Evolutionary conservation across 2,329 filamentous ascomycete genomes (phyloP), one percentile per base, ranked within the genome.

Genomic region (Purpureocillium takamizusanense): DNA sequence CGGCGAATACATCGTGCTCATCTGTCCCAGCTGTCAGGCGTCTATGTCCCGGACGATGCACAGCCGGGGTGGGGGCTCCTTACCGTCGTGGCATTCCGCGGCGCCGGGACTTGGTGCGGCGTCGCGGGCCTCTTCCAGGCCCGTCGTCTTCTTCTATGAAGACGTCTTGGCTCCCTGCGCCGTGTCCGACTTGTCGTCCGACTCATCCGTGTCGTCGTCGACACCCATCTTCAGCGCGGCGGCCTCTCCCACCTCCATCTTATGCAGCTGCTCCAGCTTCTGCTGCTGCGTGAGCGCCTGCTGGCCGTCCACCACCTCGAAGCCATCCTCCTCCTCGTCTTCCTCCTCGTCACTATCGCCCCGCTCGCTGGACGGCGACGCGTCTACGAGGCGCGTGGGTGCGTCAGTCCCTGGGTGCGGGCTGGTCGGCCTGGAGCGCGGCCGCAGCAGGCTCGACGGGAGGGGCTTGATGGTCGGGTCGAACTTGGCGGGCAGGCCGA

Each of bases 381-480:
- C 47, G 37, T 55, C 52, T 8, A 48, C 39, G n/a, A 45, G 42
- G 18, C 42, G 42, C 11, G 45, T 44, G 11, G 46, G 48, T 35
- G 52, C 44, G 3, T 48, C 25, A 41, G 10, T 23, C 11, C 42
- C 35, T 3, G 42, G 43, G 6, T 37, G 40, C 11, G 42, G 46
- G 36, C 40, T 46, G 8, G 45, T 44, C 13, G 41, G 48, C 16
- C 42, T 50, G 31, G 49, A 47, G 36, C 34, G 53, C 35, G 45
- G 42, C 16, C 23, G 36, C 28, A 40, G 44, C 36, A 42, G 46
- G n/a, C 39, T 50, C 2, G 49, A 55, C 35, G 68, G 63, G 35
- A 74, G 60, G 0, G 74, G 72, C 47, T 78, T 81, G 46, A 81
- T 70, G 2, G 76, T 80, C 1, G 78, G 76, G 44, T 82, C 78